Base-by-base conservation (phyloP, 2,329 filamentous ascomycete species). In the Cordyceps cicadae region DNA sequence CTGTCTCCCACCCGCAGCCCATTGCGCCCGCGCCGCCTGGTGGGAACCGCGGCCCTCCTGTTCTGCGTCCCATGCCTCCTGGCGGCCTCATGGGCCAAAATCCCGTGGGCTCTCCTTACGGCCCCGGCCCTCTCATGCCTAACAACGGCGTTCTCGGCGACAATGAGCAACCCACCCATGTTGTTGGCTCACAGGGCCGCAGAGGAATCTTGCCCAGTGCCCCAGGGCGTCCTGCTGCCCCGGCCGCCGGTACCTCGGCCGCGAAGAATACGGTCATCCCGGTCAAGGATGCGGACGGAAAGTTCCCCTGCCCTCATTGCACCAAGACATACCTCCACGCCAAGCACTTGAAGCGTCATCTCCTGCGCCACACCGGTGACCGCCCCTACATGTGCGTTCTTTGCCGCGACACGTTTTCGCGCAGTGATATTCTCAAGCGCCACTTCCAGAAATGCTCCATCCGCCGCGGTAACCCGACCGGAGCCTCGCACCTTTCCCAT, bases 401-500 rank as follows among this genome's bases (percentile, higher is more conserved):
- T 56, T 99, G 94, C 81, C 92, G 94, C 74, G 94, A 97, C 76
- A 97, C 92, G 39, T 99, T 99, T 77, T 96, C 91, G 54, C 88
- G 94, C 74, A 96, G 92, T 81, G 94, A 99, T 72, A 97, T 99
- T 66, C 79, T 99, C 70, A 99, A 99, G 81, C 90, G 94, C 66
- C 94, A 99, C 78, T 99, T 97, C 77, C 92, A 97, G 76, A 99
- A 99, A 80, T 99, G 94, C 79, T 97, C 94, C 45, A 91, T 97
- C 66, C 87, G 94, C 69, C 88, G 94, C 72, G 94, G 94, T 62
- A 97, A 97, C 76, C 93, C 94, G 59, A 96, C 92, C 17, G 92
- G 92, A 68, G 91, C 91, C 64, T 96, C 90, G 71, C 94, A 99
- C 78, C 77, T 99, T 75, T 95, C 92, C 67, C 92, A 97, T 76